Conservation (phyloP, 495 filamentous ascomycete species). For the Jackrogersella minutella region DNA sequence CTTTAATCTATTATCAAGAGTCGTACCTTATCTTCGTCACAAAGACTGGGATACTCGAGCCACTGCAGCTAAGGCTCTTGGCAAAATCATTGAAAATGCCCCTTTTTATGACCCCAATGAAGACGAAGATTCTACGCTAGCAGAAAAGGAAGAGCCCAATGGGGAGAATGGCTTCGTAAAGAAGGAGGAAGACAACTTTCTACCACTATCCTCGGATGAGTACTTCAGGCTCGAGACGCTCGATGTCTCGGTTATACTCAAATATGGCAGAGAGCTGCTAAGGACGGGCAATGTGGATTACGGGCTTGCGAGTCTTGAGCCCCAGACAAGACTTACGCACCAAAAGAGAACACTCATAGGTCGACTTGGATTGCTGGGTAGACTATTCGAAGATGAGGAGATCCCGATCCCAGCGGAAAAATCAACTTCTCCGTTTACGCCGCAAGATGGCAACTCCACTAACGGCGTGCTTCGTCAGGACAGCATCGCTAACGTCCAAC, state of each 20-base stretch:
- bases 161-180: constrained; percentile 53
- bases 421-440: constrained; percentile 50
- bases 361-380: constrained; percentile 79
- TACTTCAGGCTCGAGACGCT: constrained; percentile 76
- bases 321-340: constrained; percentile 77
- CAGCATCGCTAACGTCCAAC: constrained; percentile 34
- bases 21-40: constrained; percentile 88
- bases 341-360: constrained; percentile 87
- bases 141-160: constrained; percentile 60
- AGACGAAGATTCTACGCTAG: constrained; percentile 48
- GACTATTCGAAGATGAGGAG: constrained; percentile 86
- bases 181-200: constrained; percentile 59
- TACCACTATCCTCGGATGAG: constrained; percentile 55
- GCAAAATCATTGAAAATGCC: constrained; percentile 90
- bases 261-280: constrained; percentile 80
- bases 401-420: constrained; percentile 58
- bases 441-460: constrained; percentile 46
- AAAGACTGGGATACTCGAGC: constrained; percentile 96
- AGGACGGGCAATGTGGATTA: constrained; percentile 87
- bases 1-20: constrained; percentile 95
- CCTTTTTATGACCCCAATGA: constrained; percentile 87
- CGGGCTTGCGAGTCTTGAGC: constrained; percentile 80
- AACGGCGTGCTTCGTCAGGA: constrained; percentile 57
- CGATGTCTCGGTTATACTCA: constrained; percentile 80
- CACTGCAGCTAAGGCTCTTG: constrained; percentile 90